phyloP scores from a whole-genome alignment of 1,139 yeast species.

The Scheffersomyces cryptocercus region DNA sequence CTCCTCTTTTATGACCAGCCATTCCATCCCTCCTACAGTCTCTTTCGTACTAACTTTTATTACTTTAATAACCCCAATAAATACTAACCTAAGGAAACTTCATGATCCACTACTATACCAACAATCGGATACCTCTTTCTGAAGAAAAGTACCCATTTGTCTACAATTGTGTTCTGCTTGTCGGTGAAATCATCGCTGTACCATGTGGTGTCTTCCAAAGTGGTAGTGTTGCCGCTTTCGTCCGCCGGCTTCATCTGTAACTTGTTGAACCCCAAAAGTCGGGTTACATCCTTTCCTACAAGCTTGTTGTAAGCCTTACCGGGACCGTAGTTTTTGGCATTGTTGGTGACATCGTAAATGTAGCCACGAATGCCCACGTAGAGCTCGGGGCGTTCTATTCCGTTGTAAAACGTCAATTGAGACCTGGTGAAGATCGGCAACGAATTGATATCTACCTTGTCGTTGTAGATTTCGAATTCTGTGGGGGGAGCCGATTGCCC shows the following conservation, averaged over 20 bases:
- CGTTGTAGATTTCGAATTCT: slow-evolving; percentile 12
- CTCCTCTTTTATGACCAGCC: slow-evolving; percentile 10
- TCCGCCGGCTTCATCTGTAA: slow-evolving; percentile 39
- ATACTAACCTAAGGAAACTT: slow-evolving; percentile 1
- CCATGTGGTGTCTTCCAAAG: slow-evolving; percentile 42
- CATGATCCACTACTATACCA: slow-evolving; percentile 34
- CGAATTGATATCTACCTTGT: slow-evolving; percentile 22
- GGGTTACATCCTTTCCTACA: slow-evolving; percentile 75
- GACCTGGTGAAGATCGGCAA: slow-evolving; percentile 38
- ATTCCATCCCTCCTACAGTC: slow-evolving; percentile 21
- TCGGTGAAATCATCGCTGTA: slow-evolving; percentile 48
- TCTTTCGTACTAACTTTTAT: background rate
- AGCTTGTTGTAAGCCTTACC: slow-evolving; percentile 72
- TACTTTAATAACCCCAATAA: background rate
- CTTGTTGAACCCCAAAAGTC: slow-evolving; percentile 57
- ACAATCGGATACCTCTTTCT: slow-evolving; percentile 47
- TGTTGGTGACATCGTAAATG: slow-evolving; percentile 74
- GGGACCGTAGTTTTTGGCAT: slow-evolving; percentile 68
- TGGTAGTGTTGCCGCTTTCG: slow-evolving; percentile 36
- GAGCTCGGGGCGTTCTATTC: slow-evolving; percentile 35
- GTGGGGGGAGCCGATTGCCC: slow-evolving; percentile 1
- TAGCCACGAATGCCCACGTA: slow-evolving; percentile 76
- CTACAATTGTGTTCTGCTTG: slow-evolving; percentile 49
- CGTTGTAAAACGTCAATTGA: slow-evolving; percentile 37
- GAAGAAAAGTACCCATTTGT: slow-evolving; percentile 62